Base-by-base conservation (phyloP, 2,329 filamentous ascomycete genomes). In the Penicillium italicum region DNA sequence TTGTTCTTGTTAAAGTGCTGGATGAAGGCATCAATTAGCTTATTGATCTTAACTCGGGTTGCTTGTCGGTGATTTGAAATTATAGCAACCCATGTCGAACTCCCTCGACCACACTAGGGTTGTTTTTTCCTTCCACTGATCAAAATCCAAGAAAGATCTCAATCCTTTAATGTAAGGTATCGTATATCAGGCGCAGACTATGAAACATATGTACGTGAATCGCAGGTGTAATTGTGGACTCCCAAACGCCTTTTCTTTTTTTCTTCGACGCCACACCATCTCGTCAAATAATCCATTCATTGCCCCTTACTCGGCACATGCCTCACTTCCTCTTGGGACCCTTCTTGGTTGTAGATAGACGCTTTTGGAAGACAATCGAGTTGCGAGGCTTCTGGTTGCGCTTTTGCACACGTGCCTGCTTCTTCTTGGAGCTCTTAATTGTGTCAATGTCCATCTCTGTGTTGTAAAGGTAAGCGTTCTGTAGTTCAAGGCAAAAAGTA, bases 391-490 rank as follows among this genome's bases (percentile, higher is more conserved):
- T 69, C 42, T 69, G 71, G 51, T 69, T 66, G 56, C 66, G 69
- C 59, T 76, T 77, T 45, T 73, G 72, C 53, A 77, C 68, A 50
- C 73, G 69, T n/a, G 63, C 64, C n/a, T 65, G 58, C 48, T 71
- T 69, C 2, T 66, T 65, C 4, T 66, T 65, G 10, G 67, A 57
- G 47, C 54, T 62, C 42, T 65, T 65, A 20, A 67, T 62, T 31
- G 50, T 62, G 51, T 76, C 75, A 52, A 77, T 62, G 37, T 76
- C 75, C 75, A 77, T 77, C 26, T 68, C 74, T 76, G 50, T 40
- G 36, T 45, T 24, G 9, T 14, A 12, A 14, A 26, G 20, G 55
- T 64, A 55, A 62, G 57, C 22, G 9, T 34, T 16, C 26, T 38
- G 26, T 22, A 14, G 3, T 37, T 44, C 20, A 28, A 34, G 20